Conservation (phyloP, 768 basidiomycete species). For the Hydnomerulius pinastri region DNA sequence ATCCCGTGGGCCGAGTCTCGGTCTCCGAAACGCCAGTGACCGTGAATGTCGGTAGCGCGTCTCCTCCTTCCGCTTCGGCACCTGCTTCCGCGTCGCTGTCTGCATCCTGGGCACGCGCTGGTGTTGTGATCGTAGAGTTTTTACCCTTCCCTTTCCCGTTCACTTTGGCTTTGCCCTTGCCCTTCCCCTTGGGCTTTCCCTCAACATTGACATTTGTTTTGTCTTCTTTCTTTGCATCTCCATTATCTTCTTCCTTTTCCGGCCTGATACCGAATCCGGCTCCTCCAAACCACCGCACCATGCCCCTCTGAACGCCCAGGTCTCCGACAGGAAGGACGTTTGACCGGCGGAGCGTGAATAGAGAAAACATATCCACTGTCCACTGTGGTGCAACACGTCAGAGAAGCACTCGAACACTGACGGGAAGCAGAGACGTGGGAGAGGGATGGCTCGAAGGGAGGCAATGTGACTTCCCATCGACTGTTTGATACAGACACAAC, state of each 20-base stretch:
- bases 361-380: slow-evolving; percentile 89
- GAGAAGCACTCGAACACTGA: slow-evolving; percentile 48
- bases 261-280: slow-evolving; percentile 13
- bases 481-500: too few species aligned
- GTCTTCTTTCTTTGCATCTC: background rate
- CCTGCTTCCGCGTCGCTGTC: too few species aligned
- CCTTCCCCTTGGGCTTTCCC: slow-evolving; percentile 16
- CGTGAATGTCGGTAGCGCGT: slow-evolving; percentile 35
- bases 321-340: slow-evolving; percentile 83
- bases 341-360: slow-evolving; percentile 83
- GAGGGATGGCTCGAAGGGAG: too few species aligned
- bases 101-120: background rate
- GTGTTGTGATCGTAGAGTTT: background rate
- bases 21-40: slow-evolving; percentile 7
- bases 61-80: slow-evolving; percentile 15
- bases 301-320: slow-evolving; percentile 78
- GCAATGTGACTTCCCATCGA: too few species aligned
- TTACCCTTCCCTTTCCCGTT: background rate
- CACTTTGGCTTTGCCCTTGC: slow-evolving; percentile 8
- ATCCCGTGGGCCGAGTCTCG: slow-evolving; percentile 9
- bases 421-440: slow-evolving; percentile 5
- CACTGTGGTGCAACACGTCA: slow-evolving; percentile 2
- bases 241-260: slow-evolving; percentile 11
- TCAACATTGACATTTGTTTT: background rate
- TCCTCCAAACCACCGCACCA: slow-evolving; percentile 61